Evolutionary conservation across 352 stramenopile genomes (phyloP).

Genomic region (Pelagophyceae sp.): DNA sequence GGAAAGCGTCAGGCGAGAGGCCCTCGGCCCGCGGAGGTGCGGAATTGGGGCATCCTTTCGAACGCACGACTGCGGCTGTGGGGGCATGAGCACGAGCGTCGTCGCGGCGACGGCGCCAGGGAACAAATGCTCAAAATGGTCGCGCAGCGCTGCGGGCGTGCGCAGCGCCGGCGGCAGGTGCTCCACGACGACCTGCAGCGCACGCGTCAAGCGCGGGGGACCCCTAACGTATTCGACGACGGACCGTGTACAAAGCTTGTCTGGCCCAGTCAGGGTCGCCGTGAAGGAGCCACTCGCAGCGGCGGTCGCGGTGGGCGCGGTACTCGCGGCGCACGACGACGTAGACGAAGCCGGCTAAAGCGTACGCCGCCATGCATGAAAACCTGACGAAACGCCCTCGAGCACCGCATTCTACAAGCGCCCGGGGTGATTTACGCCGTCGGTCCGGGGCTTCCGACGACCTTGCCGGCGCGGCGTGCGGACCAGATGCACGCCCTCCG

Average conservation of each 20-base stretch:
- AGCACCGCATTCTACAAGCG: no score
- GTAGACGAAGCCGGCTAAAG: conserved; percentile 6
- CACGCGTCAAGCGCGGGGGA: no score
- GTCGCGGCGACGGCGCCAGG: not conserved
- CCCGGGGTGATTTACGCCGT: no score
- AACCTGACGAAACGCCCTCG: no score
- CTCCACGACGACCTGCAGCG: conserved; percentile 15
- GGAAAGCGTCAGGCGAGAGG: not conserved
- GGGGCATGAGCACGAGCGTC: not conserved
- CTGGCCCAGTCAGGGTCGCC: conserved; percentile 20
- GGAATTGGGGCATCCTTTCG: not conserved
- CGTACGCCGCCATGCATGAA: no score
- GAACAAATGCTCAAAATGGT: conserved; percentile 20
- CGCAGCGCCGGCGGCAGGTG: conserved; percentile 19
- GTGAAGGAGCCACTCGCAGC: conserved; percentile 14
- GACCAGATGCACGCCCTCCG: not conserved
- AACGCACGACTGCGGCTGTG: not conserved
- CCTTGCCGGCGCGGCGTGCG: not conserved
- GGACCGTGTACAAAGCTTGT: conserved; percentile 22
- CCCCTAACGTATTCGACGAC: no score
- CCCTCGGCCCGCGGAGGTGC: not conserved
- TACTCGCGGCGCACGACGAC: conserved; percentile 7
- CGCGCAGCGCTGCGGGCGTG: not conserved
- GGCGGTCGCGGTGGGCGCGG: not conserved
- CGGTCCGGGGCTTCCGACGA: no score